Base-by-base conservation (phyloP, 176 grass and related monocot species). In the Aegilops sharonensis region DNA sequence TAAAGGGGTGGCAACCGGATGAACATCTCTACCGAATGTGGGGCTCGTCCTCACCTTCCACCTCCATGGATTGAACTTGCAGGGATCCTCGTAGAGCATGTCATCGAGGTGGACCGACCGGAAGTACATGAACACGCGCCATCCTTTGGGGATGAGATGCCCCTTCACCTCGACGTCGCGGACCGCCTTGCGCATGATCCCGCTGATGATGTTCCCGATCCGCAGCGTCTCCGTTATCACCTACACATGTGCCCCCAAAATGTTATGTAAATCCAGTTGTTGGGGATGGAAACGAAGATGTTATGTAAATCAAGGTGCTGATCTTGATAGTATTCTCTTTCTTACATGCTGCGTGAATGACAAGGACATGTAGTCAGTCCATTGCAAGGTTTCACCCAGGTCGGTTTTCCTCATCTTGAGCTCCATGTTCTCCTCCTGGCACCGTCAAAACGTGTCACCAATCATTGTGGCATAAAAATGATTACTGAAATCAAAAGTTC, bases 11-110 rank as follows among this genome's bases (percentile, higher is more conserved):
- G 85, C 80, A 91, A 68, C 17, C 30, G 75, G 81, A 91, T 87
- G 45, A 91, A 52, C 81, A 87, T 91, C 81, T 75, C 89, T 67
- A 91, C 75, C 85, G 24, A 73, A 87, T 80, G 85, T 87, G 85
- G 89, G 85, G 68, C 30, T 61, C 29, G 0, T 62, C 64, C 57
- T 91, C 86, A 99, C 97, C 97, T 99, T 94, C 97, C 97, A 99
- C 83, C 97, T 99, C 97, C 97, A 99, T 83, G 97, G 97, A 80
- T 94, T 90, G 89, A 99, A 99, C 80, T 74, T 91, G 92, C 81
- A 94, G 54, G 94, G 79, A 21, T 99, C 97, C 21, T 90, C 72
- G 54, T 96, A 99, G 79, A 88, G 68, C 13, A 47, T 57, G 48
- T 89, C 79, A 18, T 96, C 92, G 8, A 99, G 97, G 86, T 99